phyloP scores from a whole-genome alignment of 2,329 filamentous ascomycete genomes.

The Sporothrix brasiliensis region DNA sequence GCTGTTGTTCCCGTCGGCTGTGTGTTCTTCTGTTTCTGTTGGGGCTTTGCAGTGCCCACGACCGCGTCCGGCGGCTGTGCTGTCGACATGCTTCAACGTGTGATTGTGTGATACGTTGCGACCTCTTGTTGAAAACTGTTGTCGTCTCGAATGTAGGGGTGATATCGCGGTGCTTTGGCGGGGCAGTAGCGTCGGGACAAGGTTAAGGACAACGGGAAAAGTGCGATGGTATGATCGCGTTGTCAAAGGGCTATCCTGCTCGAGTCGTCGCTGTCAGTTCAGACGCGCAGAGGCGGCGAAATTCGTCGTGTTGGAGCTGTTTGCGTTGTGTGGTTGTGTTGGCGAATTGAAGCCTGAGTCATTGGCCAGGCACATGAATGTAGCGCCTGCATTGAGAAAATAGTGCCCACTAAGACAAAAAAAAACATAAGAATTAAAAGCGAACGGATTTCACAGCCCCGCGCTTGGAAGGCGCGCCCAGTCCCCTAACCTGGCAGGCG shows the following conservation, averaged over 20 bases:
- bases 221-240: not conserved
- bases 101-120: not conserved
- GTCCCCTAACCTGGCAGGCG: not conserved
- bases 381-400: slow-evolving; percentile 27
- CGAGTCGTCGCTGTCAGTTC: not conserved
- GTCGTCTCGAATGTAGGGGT: no score
- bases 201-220: no score
- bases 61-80: slow-evolving; percentile 19
- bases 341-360: slow-evolving; percentile 24
- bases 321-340: not conserved
- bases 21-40: not conserved
- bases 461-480: slow-evolving; percentile 24
- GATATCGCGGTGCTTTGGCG: no score
- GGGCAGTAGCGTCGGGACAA: no score
- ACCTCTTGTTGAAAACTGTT: no score
- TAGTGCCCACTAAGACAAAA: slow-evolving; percentile 24
- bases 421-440: not conserved
- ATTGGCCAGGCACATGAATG: slow-evolving; percentile 22
- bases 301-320: not conserved
- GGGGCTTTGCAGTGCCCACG: not conserved
- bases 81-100: slow-evolving; percentile 16
- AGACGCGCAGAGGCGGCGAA: not conserved
- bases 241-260: not conserved
- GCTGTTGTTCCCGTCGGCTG: slow-evolving; percentile 23
- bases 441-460: slow-evolving; percentile 20